Conservation (phyloP, 2,329 filamentous ascomycete genomes). For the Claviceps spartinae region DNA sequence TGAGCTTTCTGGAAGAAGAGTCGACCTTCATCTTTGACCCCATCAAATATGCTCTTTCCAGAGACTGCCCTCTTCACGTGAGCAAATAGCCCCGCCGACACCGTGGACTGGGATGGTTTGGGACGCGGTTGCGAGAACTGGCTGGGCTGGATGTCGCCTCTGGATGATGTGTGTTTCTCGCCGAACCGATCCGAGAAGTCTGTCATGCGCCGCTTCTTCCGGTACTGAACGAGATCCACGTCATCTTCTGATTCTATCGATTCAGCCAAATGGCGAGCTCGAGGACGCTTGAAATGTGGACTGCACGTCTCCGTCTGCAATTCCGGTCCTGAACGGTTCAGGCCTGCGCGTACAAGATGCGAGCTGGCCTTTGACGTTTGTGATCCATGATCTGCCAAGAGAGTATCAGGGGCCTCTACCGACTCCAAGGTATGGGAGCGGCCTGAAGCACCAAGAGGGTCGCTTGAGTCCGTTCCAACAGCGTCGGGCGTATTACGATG, state of each 20-base stretch:
- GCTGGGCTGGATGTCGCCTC: constrained; percentile 17
- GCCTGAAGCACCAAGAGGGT: not conserved
- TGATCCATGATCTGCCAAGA: constrained; percentile 3
- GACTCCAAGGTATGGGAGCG: not conserved
- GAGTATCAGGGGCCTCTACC: not conserved
- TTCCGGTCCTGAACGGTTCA: constrained; percentile 4
- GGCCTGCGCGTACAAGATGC: constrained; percentile 7
- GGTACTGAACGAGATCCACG: constrained; percentile 8
- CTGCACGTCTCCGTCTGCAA: constrained; percentile 1
- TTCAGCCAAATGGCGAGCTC: constrained; percentile 4
- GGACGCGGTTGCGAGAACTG: constrained; percentile 5
- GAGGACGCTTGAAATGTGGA: constrained; percentile 9
- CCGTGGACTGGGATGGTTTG: not conserved
- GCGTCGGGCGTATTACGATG: not conserved
- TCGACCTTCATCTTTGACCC: not conserved
- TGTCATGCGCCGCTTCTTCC: constrained; percentile 8
- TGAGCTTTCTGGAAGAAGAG: constrained; percentile 3
- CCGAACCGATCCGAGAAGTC: constrained; percentile 6
- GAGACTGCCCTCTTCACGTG: constrained; percentile 13
- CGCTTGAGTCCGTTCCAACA: not conserved
- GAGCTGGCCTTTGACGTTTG: constrained; percentile 12
- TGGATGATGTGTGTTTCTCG: constrained; percentile 1
- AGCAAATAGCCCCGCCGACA: not conserved
- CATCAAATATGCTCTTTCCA: constrained; percentile 8
- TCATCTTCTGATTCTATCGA: constrained; percentile 18